These are phyloP conservation scores for Lichtheimia ornata DNA, from an alignment of 371 early-diverging fungal genomes.

Conservation along the genomic window DNA sequence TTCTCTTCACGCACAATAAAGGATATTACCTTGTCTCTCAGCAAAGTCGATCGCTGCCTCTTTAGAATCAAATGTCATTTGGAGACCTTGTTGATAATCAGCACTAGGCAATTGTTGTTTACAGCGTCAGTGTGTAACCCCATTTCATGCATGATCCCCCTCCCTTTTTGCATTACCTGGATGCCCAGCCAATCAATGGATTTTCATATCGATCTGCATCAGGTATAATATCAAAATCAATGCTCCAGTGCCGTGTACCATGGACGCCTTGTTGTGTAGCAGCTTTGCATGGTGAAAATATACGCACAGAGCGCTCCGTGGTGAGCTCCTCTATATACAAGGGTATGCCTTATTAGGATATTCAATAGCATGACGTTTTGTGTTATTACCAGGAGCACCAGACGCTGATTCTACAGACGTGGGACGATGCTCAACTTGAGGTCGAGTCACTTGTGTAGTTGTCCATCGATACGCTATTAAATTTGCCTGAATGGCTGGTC, in stretches of 20 bases:
- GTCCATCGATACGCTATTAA: too few species aligned
- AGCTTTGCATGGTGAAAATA: slow-evolving; percentile 81
- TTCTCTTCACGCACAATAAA: not conserved
- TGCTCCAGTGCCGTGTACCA: slow-evolving; percentile 79
- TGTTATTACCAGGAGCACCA: slow-evolving; percentile 46
- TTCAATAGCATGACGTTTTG: not conserved
- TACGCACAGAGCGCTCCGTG: slow-evolving; percentile 77
- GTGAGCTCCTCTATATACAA: slow-evolving; percentile 42
- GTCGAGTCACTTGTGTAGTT: too few species aligned
- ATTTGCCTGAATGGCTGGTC: too few species aligned
- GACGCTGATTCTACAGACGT: slow-evolving; percentile 39
- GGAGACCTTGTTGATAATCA: slow-evolving; percentile 84
- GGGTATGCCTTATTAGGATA: not conserved
- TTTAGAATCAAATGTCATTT: slow-evolving; percentile 82
- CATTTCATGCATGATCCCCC: not conserved
- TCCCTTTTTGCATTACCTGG: slow-evolving; percentile 58
- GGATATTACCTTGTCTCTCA: slow-evolving; percentile 80
- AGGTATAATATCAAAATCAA: slow-evolving; percentile 78
- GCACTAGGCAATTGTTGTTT: slow-evolving; percentile 40
- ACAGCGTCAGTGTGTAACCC: too few species aligned
- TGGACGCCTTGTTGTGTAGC: slow-evolving; percentile 88
- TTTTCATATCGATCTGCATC: slow-evolving; percentile 88
- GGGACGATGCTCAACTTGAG: slow-evolving; percentile 20
- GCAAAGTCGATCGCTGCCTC: slow-evolving; percentile 94
- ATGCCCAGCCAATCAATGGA: slow-evolving; percentile 93